A percentile compares a stretch with the other conserved stretches of the same genome.
Evolutionary conservation across 305 asterid genomes (phyloP).

Genomic region (Solanum hybrid): DNA sequence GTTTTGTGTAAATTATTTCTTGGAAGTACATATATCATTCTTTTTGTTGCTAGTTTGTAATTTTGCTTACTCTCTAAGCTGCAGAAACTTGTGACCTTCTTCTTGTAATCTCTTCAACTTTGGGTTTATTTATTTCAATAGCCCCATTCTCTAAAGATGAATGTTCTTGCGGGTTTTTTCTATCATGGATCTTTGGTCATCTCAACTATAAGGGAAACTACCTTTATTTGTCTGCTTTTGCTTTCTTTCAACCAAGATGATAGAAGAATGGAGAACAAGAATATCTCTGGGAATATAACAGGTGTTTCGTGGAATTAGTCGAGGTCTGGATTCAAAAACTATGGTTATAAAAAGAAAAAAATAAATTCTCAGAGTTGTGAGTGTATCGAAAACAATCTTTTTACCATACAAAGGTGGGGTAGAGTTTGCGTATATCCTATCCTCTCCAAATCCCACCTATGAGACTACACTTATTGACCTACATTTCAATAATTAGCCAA

Average conservation of each 20-base stretch:
- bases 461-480: not conserved
- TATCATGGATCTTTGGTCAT: not conserved
- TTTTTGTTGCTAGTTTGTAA: constrained; percentile 35
- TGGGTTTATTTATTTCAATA: not conserved
- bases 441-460: accelerated
- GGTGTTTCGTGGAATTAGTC: not conserved
- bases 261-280: not conserved
- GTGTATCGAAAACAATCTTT: not conserved
- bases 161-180: not conserved
- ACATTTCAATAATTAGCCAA: not conserved
- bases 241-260: not conserved
- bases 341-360: not conserved
- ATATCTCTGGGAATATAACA: not conserved
- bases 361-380: not conserved
- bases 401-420: not conserved
- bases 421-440: not conserved
- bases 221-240: not conserved
- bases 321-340: too few species aligned
- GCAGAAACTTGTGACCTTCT: constrained; percentile 11
- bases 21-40: constrained; percentile 40
- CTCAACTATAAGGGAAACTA: not conserved
- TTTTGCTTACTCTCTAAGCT: constrained; percentile 18
- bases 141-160: not conserved
- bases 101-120: constrained; percentile 8
- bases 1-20: constrained; percentile 44